Evolutionary conservation across 495 filamentous ascomycete species (phyloP), one percentile per base, ranked within the genome.

Genomic region (Coniosporium apollinis): DNA sequence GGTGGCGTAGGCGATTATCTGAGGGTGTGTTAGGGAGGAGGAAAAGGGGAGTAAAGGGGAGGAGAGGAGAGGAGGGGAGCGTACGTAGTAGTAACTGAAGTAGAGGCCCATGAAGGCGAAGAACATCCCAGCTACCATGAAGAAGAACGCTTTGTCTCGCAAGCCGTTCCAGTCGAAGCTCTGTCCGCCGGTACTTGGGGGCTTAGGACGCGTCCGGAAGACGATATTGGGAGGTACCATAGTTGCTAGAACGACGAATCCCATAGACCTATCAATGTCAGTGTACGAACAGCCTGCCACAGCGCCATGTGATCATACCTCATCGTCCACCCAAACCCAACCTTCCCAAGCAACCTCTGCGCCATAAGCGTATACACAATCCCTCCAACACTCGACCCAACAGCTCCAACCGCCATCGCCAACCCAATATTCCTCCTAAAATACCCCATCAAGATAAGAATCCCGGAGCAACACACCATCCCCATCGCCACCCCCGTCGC

Each of bases 321-420:
- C 28, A 43, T 43, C 13, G 44, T 46, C 7, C 34, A 33, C 7
- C 34, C 17, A 36, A 46, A 46, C 19, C 44, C 41, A 18, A 22
- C 16, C 7, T 25, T 26, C 8, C 30, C 7, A 8, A 51, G 39
- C 5, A 43, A 34, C 1, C 28, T 16, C 4, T 34, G 36, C 13
- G 46, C 38, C 11, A 50, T 19, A 3, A 36, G 13, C 4, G 47
- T 43, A 29, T 47, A 56, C 4, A 52, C 41, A n/a, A 50, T 37
- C 0, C 37, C 50, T 15, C 51, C 51, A 9, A 52, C 3, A 6
- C 28, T 37, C 30, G 28, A 50, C 9, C 42, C 45, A 2, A 22
- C 24, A 29, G 46, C 26, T 19, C 37, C 30, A 4, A 44, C 19
- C 9, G 30, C 38, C 22, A 44, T 38, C 2, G 43, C 51, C 0